Percentiles rank a stretch among this genome's conserved stretches.
Evolutionary conservation across 352 stramenopile genomes (phyloP).

Genomic region (Phytopythium helicoides): DNA sequence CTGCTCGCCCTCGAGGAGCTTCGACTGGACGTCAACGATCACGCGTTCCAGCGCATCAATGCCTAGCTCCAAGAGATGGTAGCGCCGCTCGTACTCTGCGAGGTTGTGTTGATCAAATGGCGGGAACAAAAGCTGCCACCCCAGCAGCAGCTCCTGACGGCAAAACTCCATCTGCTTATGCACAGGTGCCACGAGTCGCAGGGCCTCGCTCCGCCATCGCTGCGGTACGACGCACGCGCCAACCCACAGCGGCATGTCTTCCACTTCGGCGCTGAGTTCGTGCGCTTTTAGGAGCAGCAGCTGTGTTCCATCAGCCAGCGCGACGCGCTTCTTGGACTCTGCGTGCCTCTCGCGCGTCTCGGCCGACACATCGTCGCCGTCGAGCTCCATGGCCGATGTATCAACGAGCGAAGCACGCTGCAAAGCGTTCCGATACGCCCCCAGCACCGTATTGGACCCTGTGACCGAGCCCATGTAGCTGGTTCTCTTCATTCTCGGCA

Average conservation of each 20-base stretch:
- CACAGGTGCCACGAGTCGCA: slow-evolving; percentile 30
- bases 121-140: slow-evolving; percentile 37
- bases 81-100: slow-evolving; percentile 34
- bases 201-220: slow-evolving; percentile 35
- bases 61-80: slow-evolving; percentile 28
- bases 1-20: slow-evolving; percentile 25
- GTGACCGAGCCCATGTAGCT: not conserved
- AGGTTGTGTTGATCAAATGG: slow-evolving; percentile 40
- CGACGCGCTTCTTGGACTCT: slow-evolving; percentile 35
- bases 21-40: slow-evolving; percentile 29
- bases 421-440: not conserved
- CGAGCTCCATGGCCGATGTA: not conserved
- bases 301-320: slow-evolving; percentile 29
- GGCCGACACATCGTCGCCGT: not conserved
- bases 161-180: slow-evolving; percentile 39
- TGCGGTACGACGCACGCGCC: slow-evolving; percentile 28
- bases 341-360: not conserved
- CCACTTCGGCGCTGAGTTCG: slow-evolving; percentile 26
- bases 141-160: slow-evolving; percentile 21
- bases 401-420: not conserved
- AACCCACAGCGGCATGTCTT: slow-evolving; percentile 42
- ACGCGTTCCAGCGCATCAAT: slow-evolving; percentile 21
- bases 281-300: slow-evolving; percentile 29
- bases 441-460: not conserved
- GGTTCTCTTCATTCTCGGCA: too few species aligned